Conservation (phyloP, 1,284 basidiomycete species). For the Ceratobasidium sp. region DNA sequence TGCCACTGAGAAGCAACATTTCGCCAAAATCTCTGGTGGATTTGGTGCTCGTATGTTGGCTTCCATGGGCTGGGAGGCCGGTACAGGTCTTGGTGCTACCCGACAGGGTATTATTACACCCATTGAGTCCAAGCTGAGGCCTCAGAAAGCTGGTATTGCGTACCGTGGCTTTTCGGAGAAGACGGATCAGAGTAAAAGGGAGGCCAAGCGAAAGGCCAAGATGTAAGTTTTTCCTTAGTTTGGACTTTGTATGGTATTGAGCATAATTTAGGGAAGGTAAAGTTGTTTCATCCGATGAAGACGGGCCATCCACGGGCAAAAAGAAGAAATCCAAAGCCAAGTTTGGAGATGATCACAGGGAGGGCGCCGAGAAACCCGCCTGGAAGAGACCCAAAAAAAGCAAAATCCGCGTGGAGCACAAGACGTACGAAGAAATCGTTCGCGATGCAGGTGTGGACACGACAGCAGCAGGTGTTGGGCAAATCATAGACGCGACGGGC, state of each 20-base stretch:
- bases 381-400: conserved; percentile 84
- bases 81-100: conserved; percentile 77
- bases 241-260: neutral
- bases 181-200: conserved; percentile 66
- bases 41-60: conserved; percentile 88
- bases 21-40: conserved; percentile 73
- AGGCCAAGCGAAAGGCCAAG: conserved; percentile 77
- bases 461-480: conserved; percentile 67
- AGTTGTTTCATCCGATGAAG: conserved; percentile 75
- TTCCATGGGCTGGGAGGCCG: conserved; percentile 90
- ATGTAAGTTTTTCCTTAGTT: conserved; percentile 55
- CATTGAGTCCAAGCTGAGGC: conserved; percentile 81
- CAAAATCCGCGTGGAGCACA: conserved; percentile 85
- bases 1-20: conserved; percentile 73
- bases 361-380: conserved; percentile 65
- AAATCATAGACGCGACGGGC: conserved; percentile 93
- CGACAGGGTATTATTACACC: conserved; percentile 88
- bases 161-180: conserved; percentile 85
- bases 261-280: conserved; percentile 56
- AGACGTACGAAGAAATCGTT: conserved; percentile 93
- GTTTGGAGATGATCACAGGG: conserved; percentile 43
- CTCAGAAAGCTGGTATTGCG: conserved; percentile 80
- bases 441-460: conserved; percentile 74
- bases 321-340: conserved; percentile 57
- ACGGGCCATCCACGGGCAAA: conserved; percentile 55